These are phyloP conservation scores for Dioscorea alata DNA, from an alignment of 106 monocot species.

Conservation along the genomic window DNA sequence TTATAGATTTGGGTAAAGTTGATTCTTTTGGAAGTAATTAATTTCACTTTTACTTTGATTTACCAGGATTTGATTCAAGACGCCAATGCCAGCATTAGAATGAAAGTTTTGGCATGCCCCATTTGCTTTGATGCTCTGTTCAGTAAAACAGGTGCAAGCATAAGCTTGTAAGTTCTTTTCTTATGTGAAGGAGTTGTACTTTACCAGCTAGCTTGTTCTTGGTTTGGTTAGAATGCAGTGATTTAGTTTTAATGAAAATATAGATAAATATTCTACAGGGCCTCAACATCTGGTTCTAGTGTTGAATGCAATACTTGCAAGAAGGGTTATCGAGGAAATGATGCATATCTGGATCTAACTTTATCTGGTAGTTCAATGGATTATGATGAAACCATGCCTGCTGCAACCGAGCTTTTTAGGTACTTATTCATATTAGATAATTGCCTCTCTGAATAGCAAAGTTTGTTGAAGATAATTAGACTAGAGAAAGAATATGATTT, in stretches of 20 bases:
- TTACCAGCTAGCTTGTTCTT: background rate
- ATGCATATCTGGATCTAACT: constrained; percentile 60
- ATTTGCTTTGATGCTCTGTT: constrained; percentile 16
- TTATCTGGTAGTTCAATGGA: constrained; percentile 41
- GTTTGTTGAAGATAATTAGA: background rate
- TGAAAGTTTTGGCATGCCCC: constrained; percentile 9
- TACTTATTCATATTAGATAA: background rate
- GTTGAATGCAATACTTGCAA: constrained; percentile 59
- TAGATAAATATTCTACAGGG: constrained; percentile 11
- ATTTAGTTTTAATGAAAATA: background rate
- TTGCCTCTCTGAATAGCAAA: background rate
- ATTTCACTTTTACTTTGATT: background rate
- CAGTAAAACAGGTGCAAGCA: constrained; percentile 9
- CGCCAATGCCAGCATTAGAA: background rate
- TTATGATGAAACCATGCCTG: constrained; percentile 55
- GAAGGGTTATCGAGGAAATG: constrained; percentile 50
- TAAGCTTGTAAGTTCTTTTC: constrained; percentile 31
- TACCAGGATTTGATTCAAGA: constrained; percentile 5
- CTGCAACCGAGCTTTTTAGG: constrained; percentile 75
- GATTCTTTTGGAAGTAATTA: no score
- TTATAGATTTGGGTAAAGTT: no score
- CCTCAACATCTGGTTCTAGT: background rate
- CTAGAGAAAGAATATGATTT: background rate
- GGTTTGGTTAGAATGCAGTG: background rate
- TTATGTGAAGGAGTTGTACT: background rate